Conservation (phyloP, 805 yeast genomes). For the Suhomyces prunicola region DNA sequence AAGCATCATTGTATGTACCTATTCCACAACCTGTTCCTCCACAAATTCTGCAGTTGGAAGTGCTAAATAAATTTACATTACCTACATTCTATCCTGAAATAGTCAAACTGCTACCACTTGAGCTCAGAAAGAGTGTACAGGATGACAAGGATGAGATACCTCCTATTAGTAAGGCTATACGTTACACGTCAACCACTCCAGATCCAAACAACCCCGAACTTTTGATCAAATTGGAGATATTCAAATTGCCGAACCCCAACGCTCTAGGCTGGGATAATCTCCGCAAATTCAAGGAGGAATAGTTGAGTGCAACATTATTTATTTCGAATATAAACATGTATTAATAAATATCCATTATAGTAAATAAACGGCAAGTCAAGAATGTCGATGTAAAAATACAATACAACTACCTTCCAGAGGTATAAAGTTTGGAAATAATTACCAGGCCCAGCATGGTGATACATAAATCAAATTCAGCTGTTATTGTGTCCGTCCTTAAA, state of each 20-base stretch:
- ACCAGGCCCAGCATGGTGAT: not conserved
- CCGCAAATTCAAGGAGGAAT: slow-evolving; percentile 24
- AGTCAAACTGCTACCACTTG: slow-evolving; percentile 29
- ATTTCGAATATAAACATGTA: not conserved
- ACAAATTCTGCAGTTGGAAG: slow-evolving; percentile 21
- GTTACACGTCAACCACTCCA: slow-evolving; percentile 28
- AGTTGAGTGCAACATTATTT: not conserved
- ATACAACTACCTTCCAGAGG: not conserved
- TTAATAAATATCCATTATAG: not conserved
- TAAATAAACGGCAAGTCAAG: not conserved
- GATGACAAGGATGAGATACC: slow-evolving; percentile 9
- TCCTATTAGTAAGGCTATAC: slow-evolving; percentile 33
- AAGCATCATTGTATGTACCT: slow-evolving; percentile 7
- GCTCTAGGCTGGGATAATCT: slow-evolving; percentile 44
- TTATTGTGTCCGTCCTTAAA: slow-evolving; percentile 3
- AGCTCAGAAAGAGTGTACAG: slow-evolving; percentile 10
- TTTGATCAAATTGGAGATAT: slow-evolving; percentile 35
- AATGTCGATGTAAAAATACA: not conserved
- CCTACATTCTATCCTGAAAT: slow-evolving; percentile 36
- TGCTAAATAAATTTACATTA: slow-evolving; percentile 26
- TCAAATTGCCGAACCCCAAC: slow-evolving; percentile 43
- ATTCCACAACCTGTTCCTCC: slow-evolving; percentile 16
- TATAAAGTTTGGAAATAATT: not conserved
- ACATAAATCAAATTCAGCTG: not conserved
- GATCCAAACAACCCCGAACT: slow-evolving; percentile 31